Evolutionary conservation across 2,329 filamentous ascomycete genomes (phyloP), one percentile per base, ranked within the genome.

Genomic region (Trichoderma gracile): DNA sequence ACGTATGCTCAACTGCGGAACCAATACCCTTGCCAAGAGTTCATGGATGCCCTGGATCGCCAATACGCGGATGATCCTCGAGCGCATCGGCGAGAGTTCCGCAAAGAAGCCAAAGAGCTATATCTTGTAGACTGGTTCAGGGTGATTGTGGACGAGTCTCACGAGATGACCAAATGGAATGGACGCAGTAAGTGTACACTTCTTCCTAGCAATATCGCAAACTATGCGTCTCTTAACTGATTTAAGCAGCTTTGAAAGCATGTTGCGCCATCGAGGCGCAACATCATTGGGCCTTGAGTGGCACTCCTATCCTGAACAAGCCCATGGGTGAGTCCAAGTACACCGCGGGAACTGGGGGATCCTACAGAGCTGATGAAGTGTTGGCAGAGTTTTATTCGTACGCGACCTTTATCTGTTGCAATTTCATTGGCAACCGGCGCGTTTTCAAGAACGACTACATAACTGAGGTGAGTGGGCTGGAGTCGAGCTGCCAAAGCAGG

Each of bases 141-240:
- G 1, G 66, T 88, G 5, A 78, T 87, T 2, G 73, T 87, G 0
- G 85, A 88, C 50, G 85, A 88, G 68, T 83, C 80, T 0, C 84
- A 87, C 56, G 68, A 68, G 0, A 84, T 87, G 65, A 86, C 86
- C 65, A 86, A 84, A 25, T 74, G 78, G 10, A 65, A 63, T 0
- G 71, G 73, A 0, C 64, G 68, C 10, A 73, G 77, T 78, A 60
- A 68, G 73, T 69, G 3, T 5, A 58, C 5, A 10, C 30, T 33
- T 43, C 0, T 0, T 17, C 6, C 30, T 33, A 3, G 8, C 9
- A 33, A 33, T 10, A n/a, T 6, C 4, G n/a, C 10, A 15, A 14
- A 2, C 15, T 3, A 15, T 5, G 21, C 8, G 23, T 17, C 27
- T 8, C 10, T 15, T 49, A 2, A 12, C 52, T 66, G 21, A 55